A percentile compares a stretch with the other conserved stretches of the same genome.
Evolutionary conservation across 768 basidiomycete genomes (phyloP).

Genomic region (Lepiota brunneoincarnata): DNA sequence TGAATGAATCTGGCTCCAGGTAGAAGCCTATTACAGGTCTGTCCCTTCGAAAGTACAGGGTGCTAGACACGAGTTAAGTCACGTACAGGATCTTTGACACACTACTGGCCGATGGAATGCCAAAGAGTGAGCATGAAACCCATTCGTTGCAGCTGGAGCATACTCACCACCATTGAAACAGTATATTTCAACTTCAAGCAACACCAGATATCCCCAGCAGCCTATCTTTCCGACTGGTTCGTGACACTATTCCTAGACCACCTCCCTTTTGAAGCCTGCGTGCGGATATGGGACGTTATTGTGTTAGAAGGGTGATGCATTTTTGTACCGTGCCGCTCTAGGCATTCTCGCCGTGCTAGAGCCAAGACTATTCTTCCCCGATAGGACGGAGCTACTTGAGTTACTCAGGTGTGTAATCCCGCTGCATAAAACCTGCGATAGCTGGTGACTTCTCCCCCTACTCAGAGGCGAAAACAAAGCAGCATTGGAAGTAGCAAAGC

Average conservation of each 20-base stretch:
- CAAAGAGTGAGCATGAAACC: constrained; percentile 63
- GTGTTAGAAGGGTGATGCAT: constrained; percentile 88
- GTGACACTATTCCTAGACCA: constrained; percentile 79
- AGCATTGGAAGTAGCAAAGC: constrained; percentile 75
- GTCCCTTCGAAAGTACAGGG: constrained; percentile 4
- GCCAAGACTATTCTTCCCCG: constrained; percentile 86
- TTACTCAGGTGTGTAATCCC: constrained; percentile 58
- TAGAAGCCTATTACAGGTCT: constrained; percentile 89
- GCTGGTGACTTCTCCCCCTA: background rate
- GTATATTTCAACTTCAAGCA: constrained; percentile 96
- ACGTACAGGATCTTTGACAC: constrained; percentile 83
- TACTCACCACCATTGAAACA: constrained; percentile 24
- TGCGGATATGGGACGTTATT: constrained; percentile 85
- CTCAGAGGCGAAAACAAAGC: constrained; percentile 79
- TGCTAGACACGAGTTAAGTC: constrained; percentile 3
- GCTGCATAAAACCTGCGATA: constrained; percentile 2
- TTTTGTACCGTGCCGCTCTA: constrained; percentile 82
- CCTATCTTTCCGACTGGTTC: constrained; percentile 85
- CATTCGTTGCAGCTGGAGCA: background rate
- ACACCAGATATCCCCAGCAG: constrained; percentile 81
- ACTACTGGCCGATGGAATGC: constrained; percentile 88
- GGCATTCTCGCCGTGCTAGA: constrained; percentile 82
- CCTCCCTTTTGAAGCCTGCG: constrained; percentile 88
- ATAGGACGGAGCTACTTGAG: constrained; percentile 72
- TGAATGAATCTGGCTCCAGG: constrained; percentile 44